These are phyloP conservation scores for Vanilla planifolia DNA, from an alignment of 106 monocot species.

Conservation along the genomic window DNA sequence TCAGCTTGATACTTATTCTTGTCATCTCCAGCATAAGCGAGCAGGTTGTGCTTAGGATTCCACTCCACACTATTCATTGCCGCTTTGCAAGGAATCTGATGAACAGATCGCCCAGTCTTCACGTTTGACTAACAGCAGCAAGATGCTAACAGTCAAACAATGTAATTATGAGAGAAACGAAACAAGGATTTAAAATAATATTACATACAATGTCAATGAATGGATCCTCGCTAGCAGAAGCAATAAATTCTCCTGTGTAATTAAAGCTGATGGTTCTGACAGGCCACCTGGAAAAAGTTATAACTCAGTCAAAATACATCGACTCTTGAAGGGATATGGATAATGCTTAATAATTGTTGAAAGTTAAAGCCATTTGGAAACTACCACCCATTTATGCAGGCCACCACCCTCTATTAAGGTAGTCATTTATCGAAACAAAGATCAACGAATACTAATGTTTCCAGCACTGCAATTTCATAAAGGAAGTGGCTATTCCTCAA, in stretches of 20 bases:
- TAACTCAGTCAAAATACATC: constrained; percentile 1
- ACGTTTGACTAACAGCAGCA: constrained; percentile 59
- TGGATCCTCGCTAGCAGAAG: constrained; percentile 92
- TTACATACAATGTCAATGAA: constrained; percentile 88
- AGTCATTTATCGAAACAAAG: no score
- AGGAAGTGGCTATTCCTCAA: no score
- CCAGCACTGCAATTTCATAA: no score
- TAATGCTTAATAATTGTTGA: no score
- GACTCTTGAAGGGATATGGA: no score
- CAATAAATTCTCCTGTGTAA: constrained; percentile 88
- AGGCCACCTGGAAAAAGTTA: constrained; percentile 56
- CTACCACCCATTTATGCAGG: no score
- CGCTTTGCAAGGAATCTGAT: constrained; percentile 92
- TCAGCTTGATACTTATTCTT: constrained; percentile 91
- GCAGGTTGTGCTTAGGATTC: constrained; percentile 88
- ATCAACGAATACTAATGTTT: no score
- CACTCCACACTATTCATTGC: constrained; percentile 98
- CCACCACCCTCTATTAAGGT: no score
- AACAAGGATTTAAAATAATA: neutral
- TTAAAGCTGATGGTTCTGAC: constrained; percentile 95
- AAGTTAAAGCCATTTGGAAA: no score
- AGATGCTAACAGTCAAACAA: neutral
- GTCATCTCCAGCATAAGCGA: constrained; percentile 96
- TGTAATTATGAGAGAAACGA: neutral
- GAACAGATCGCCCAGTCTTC: constrained; percentile 67